Evolutionary conservation across 345 rosid species (phyloP).

Genomic region (Citrus cavaleriei): DNA sequence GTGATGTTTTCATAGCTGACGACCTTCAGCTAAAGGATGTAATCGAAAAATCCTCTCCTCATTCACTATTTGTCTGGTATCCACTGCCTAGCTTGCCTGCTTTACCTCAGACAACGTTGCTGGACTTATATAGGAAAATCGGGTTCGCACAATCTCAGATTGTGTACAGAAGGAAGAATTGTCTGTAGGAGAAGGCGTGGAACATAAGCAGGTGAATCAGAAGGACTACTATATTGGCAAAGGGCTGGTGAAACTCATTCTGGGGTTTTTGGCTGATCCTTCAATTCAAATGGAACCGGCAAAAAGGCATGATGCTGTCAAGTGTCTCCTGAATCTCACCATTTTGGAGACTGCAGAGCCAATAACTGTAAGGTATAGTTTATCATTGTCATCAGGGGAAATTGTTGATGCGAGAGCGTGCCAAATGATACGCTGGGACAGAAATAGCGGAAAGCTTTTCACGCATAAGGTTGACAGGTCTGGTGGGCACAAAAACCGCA

Average conservation of each 20-base stretch:
- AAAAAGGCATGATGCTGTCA: conserved; percentile 43
- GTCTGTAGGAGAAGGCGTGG: conserved; percentile 12
- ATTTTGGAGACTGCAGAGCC: conserved; percentile 39
- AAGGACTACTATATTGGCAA: conserved; percentile 22
- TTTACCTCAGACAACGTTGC: conserved; percentile 36
- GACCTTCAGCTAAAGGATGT: conserved; percentile 58
- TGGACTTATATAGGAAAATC: conserved; percentile 41
- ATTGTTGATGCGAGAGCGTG: conserved; percentile 20
- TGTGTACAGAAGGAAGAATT: conserved; percentile 39
- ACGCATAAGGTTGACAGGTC: conserved; percentile 38
- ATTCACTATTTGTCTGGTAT: conserved; percentile 60
- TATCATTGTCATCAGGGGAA: conserved; percentile 38
- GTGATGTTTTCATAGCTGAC: conserved; percentile 64
- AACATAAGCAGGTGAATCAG: conserved; percentile 17
- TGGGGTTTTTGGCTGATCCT: conserved; percentile 56
- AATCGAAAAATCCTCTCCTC: conserved; percentile 28
- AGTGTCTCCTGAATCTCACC: conserved; percentile 33
- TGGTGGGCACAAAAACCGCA: conserved; percentile 26
- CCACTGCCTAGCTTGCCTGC: conserved; percentile 47
- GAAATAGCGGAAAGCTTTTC: conserved; percentile 34
- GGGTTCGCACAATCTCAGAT: conserved; percentile 63
- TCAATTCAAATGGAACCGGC: conserved; percentile 20
- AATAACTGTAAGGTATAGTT: conserved; percentile 29
- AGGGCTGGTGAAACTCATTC: conserved; percentile 46
- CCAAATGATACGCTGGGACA: conserved; percentile 56